These are phyloP conservation scores for Trichoderma orchidacearum DNA, from an alignment of 495 filamentous ascomycete genomes.

Conservation along the genomic window DNA sequence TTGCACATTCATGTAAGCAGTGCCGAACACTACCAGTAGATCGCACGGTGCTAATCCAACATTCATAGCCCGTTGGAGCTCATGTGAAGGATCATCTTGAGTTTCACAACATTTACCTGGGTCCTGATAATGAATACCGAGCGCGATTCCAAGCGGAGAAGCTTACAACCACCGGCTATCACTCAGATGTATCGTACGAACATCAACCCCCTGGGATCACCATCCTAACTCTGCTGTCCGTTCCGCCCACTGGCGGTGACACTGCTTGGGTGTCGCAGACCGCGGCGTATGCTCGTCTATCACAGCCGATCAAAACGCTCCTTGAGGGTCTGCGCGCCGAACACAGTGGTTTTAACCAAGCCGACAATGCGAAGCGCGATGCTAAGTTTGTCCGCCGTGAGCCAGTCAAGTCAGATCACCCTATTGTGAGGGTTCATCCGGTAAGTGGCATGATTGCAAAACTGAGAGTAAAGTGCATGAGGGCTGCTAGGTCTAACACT, in stretches of 20 bases:
- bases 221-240: slow-evolving; percentile 52
- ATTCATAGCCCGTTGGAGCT: slow-evolving; percentile 23
- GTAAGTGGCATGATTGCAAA: too few species aligned
- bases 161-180: slow-evolving; percentile 29
- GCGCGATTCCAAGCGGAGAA: slow-evolving; percentile 27
- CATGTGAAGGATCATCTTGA: slow-evolving; percentile 29
- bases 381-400: slow-evolving; percentile 54
- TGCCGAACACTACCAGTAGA: too few species aligned
- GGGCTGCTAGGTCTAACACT: too few species aligned
- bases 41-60: background rate
- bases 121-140: slow-evolving; percentile 30
- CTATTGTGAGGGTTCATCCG: slow-evolving; percentile 58
- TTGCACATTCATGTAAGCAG: slow-evolving; percentile 44
- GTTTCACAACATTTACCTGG: slow-evolving; percentile 34
- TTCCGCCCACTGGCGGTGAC: slow-evolving; percentile 62
- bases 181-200: slow-evolving; percentile 53
- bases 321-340: slow-evolving; percentile 58
- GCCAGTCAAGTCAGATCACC: slow-evolving; percentile 52
- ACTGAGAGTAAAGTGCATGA: too few species aligned
- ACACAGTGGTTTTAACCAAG: slow-evolving; percentile 61
- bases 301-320: slow-evolving; percentile 52
- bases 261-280: slow-evolving; percentile 66
- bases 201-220: slow-evolving; percentile 69
- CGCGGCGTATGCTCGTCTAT: slow-evolving; percentile 58
- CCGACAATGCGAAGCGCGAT: slow-evolving; percentile 43